Evolutionary conservation across 306 rosid genomes (phyloP), one percentile per base, ranked within the genome.

Genomic region (Prunus kanzakura): DNA sequence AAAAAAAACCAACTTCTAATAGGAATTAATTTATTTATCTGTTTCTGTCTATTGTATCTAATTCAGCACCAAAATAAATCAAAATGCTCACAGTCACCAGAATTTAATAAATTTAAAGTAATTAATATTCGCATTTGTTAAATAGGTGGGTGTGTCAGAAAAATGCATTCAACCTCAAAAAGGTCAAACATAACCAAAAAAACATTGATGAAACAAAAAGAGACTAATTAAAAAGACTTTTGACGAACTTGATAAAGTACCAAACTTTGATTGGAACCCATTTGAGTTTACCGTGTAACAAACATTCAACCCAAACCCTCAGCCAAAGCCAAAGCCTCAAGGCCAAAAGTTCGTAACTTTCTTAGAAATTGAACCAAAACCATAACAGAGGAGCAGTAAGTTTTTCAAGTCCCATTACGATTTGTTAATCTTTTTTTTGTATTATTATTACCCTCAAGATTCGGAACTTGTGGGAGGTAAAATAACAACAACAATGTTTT

Each of bases 141-240:
- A 84, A 74, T 71, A 78, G 75, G 78, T 71, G 71, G 82, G 67
- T 67, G 80, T 81, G 87, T 81, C 84, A 80, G 85, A 73, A 56
- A 80, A 61, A 43, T 71, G 73, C 72, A 71, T 71, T 81, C 54
- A 58, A 62, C 67, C 77, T 23, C 72, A 30, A 14, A 56, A 73
- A 25, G 84, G 81, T 80, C 84, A 80, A 83, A 83, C 79, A 30
- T 73, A 47, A 68, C 66, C 41, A 35, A 67, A 60, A 74, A 76
- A 65, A 23, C 78, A 43, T 54, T 41, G 73, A 69, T 38, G 43
- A 74, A 73, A 75, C 49, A 25, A 47, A 68, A 22, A 71, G 25
- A 70, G 11, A 57, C 32, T 45, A 12, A 68, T 19, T 25, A 16
- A 18, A 20, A 23, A 3, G 6, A 23, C 30, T 73, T 66, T 61